Conservation (phyloP, 169 alveolate species). For the Cryptosporidium tyzzeri region DNA sequence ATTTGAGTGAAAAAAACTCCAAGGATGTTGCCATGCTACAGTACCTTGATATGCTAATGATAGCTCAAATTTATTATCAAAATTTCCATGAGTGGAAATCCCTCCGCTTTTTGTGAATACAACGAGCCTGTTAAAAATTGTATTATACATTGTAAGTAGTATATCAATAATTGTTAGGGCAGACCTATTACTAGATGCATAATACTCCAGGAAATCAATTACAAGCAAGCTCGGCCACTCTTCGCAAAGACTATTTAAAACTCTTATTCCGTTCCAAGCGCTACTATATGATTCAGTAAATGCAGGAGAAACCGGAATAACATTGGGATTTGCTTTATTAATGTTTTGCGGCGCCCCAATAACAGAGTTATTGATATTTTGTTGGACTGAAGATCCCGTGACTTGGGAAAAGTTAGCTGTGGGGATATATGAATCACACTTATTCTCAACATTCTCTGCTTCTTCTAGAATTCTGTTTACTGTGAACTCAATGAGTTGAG, state of each 20-base stretch:
- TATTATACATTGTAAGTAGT: slow-evolving; percentile 54
- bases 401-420: slow-evolving; percentile 6
- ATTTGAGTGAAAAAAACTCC: slow-evolving; percentile 72
- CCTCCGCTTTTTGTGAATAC: slow-evolving; percentile 69
- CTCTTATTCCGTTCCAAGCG: slow-evolving; percentile 75
- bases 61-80: slow-evolving; percentile 68
- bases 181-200: slow-evolving; percentile 55
- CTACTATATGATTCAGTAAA: slow-evolving; percentile 57
- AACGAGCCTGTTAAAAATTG: slow-evolving; percentile 52
- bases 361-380: neutral
- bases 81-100: slow-evolving; percentile 60
- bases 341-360: slow-evolving; percentile 12
- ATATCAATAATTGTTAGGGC: slow-evolving; percentile 48
- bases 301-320: slow-evolving; percentile 67
- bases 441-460: slow-evolving; percentile 29
- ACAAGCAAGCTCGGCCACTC: slow-evolving; percentile 75
- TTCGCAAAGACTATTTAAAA: slow-evolving; percentile 54
- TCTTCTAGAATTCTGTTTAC: slow-evolving; percentile 61
- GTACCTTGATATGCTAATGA: slow-evolving; percentile 70
- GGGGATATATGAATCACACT: slow-evolving; percentile 16
- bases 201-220: slow-evolving; percentile 65
- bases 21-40: slow-evolving; percentile 74
- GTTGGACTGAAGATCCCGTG: neutral
- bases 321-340: neutral
- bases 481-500: slow-evolving; percentile 60